Conservation (phyloP, 2,329 filamentous ascomycete genomes). For the Drechmeria coniospora region DNA sequence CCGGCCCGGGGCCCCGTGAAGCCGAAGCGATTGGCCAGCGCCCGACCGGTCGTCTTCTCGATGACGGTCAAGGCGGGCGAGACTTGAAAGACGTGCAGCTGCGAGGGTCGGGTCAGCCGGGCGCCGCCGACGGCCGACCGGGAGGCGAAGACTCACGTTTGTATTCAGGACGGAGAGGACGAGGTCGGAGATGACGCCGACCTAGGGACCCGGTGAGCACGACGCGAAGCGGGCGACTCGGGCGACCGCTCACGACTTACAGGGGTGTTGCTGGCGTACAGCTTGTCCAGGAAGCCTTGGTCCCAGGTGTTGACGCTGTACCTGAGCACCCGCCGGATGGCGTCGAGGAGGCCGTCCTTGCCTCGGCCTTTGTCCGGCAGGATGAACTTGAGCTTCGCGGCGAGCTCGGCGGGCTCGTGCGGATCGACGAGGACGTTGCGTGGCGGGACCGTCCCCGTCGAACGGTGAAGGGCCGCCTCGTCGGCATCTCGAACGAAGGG, state of each 20-base stretch:
- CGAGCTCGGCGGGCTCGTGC: conserved; percentile 41
- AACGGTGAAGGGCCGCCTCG: conserved; percentile 36
- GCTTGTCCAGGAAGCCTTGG: conserved; percentile 89
- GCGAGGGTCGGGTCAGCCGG: background rate
- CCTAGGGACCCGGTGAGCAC: conserved; percentile 23
- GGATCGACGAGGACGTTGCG: conserved; percentile 49
- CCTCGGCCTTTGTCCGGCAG: conserved; percentile 45
- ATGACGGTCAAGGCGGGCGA: conserved; percentile 78
- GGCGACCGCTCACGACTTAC: conserved; percentile 25
- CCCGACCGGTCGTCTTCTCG: conserved; percentile 65
- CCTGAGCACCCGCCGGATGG: conserved; percentile 54
- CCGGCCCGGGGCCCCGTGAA: conserved; percentile 54
- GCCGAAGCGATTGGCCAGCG: conserved; percentile 63
- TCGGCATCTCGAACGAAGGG: conserved; percentile 60
- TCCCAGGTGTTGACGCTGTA: conserved; percentile 98
- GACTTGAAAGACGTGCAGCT: conserved; percentile 84
- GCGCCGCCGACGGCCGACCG: background rate
- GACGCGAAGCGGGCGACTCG: background rate
- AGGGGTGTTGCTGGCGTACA: conserved; percentile 82
- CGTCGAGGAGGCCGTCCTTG: conserved; percentile 58
- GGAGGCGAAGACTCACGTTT: conserved; percentile 41
- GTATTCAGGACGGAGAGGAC: conserved; percentile 80
- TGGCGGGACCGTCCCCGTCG: conserved; percentile 28
- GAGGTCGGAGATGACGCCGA: conserved; percentile 73
- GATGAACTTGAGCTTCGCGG: conserved; percentile 38